A percentile compares a stretch with the other conserved stretches of the same genome.
phyloP scores from a whole-genome alignment of 495 filamentous ascomycete species.

The Tirmania nivea region DNA sequence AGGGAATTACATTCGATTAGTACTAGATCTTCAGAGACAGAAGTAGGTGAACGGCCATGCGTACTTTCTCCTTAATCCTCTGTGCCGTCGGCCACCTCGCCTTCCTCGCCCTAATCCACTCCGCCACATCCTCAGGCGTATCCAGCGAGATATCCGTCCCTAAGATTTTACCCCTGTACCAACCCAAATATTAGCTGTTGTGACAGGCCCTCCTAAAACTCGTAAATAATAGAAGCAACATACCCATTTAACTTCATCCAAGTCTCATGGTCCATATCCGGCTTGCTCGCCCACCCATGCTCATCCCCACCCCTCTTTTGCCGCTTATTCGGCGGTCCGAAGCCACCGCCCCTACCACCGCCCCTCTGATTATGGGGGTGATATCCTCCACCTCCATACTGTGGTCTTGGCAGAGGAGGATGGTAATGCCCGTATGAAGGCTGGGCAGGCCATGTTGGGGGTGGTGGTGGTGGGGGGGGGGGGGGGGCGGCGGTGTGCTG shows the following conservation, averaged over 20 bases:
- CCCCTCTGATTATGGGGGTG: not conserved
- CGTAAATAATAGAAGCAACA: not conserved
- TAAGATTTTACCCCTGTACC: not conserved
- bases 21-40: too few relatives aligned
- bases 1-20: too few relatives aligned
- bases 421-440: not conserved
- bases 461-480: not conserved
- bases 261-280: not conserved
- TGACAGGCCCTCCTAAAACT: too few relatives aligned
- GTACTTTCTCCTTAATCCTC: not conserved
- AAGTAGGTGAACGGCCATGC: too few relatives aligned
- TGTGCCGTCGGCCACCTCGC: not conserved
- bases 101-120: not conserved
- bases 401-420: not conserved
- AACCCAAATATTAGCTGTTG: not conserved
- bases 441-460: not conserved
- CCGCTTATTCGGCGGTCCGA: not conserved
- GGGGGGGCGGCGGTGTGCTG: not conserved
- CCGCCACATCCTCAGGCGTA: not conserved
- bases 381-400: not conserved
- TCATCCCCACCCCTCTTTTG: not conserved
- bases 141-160: not conserved
- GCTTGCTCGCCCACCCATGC: not conserved
- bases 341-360: not conserved
- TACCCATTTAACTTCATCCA: not conserved